phyloP scores from a whole-genome alignment of 179 eudicot species.

The Spergularia azorica region DNA sequence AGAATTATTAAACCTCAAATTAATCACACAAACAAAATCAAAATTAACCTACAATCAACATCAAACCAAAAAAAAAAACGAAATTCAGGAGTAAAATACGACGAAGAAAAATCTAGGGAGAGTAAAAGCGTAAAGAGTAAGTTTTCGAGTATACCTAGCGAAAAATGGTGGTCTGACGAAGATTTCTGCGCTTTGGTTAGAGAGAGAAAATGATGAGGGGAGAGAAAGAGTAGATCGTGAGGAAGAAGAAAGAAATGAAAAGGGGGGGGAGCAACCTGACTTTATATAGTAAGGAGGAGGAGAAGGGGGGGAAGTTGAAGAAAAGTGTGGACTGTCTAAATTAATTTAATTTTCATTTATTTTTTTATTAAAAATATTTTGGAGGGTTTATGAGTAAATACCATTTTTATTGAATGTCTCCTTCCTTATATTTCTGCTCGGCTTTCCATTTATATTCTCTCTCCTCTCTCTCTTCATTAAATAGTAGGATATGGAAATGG shows the following conservation, averaged over 20 bases:
- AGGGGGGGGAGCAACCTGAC: neutral
- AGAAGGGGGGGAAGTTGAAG: neutral
- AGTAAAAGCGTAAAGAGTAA: neutral
- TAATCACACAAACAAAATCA: too few relatives aligned
- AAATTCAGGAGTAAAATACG: neutral
- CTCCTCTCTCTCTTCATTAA: neutral
- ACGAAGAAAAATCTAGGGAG: neutral
- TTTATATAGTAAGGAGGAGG: neutral
- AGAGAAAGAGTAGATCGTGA: conserved; percentile 11
- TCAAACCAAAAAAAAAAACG: too few relatives aligned
- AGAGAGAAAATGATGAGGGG: conserved; percentile 12
- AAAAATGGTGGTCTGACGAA: conserved; percentile 9
- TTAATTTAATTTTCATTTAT: neutral
- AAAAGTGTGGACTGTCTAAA: neutral
- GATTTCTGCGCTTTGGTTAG: neutral
- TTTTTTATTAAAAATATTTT: neutral
- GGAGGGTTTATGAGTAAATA: neutral
- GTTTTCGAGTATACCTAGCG: conserved; percentile 6
- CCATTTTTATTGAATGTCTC: too few relatives aligned
- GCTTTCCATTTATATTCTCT: too few relatives aligned
- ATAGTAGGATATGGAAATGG: neutral
- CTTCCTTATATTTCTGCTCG: too few relatives aligned
- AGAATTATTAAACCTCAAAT: neutral
- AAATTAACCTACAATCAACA: neutral
- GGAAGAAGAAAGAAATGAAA: neutral